A percentile compares a stretch with the other conserved stretches of the same genome.
Conservation (phyloP, 805 yeast species). For the Pichia gijzeniarum region DNA sequence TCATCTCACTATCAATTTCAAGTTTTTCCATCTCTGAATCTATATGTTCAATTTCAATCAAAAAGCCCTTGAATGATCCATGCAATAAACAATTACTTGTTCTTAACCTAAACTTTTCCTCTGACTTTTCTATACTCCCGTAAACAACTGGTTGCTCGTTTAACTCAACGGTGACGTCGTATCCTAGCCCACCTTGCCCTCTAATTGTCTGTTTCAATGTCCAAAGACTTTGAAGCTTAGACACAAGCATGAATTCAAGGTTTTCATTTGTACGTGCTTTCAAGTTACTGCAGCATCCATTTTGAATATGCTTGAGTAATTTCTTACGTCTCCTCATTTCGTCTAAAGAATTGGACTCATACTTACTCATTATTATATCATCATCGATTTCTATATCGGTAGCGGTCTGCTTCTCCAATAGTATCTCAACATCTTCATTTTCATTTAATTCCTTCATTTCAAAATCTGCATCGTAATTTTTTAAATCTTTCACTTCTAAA, state of each 20-base stretch:
- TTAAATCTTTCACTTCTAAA: too few relatives aligned
- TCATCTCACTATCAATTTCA: slow-evolving; percentile 10
- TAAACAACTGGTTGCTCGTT: slow-evolving; percentile 16
- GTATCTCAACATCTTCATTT: slow-evolving; percentile 3
- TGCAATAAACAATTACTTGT: slow-evolving; percentile 69
- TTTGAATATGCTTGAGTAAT: slow-evolving; percentile 23
- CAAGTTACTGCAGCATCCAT: slow-evolving; percentile 49
- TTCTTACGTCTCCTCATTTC: slow-evolving; percentile 20
- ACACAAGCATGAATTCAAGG: slow-evolving; percentile 47
- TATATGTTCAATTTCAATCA: slow-evolving; percentile 51
- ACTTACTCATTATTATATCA: slow-evolving; percentile 18
- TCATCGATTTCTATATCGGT: slow-evolving; percentile 14
- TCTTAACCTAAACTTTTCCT: slow-evolving; percentile 47
- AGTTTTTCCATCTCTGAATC: slow-evolving; percentile 19
- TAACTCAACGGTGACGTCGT: slow-evolving; percentile 39
- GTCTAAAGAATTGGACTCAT: slow-evolving; percentile 19
- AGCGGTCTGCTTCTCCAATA: slow-evolving; percentile 8
- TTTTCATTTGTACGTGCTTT: slow-evolving; percentile 34
- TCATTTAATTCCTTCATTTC: too few relatives aligned
- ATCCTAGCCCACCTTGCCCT: slow-evolving; percentile 71
- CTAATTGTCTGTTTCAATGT: slow-evolving; percentile 56
- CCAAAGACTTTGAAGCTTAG: slow-evolving; percentile 68
- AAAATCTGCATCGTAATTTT: too few relatives aligned
- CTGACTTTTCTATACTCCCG: slow-evolving; percentile 10
- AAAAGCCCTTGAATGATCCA: slow-evolving; percentile 65